Evolutionary conservation across 2,329 filamentous ascomycete genomes (phyloP), one percentile per base, ranked within the genome.

Genomic region (Cercospora janseana): DNA sequence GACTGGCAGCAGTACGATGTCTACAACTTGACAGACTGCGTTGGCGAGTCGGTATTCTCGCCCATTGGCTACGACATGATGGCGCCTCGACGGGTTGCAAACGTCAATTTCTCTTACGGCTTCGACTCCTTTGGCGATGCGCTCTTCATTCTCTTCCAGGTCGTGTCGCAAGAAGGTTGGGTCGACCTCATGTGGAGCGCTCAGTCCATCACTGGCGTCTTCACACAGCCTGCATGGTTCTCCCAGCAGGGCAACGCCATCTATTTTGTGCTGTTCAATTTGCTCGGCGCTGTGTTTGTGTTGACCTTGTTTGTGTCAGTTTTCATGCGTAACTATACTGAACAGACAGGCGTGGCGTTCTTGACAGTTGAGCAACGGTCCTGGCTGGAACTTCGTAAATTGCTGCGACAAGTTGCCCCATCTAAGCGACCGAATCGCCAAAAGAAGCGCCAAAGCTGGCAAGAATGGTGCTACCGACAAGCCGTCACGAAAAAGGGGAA

Each of bases 301-400:
- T 78, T 98, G 65, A 98, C 93, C 1, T 75, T 98, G 65, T 98
- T 98, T 69, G 94, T 98, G 40, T 97, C 93, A 49, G 93, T 98
- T 54, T 98, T 98, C 69, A 98, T 98, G 93, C 88, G 93, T 54
- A 98, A 96, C 69, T 98, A 98, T 70, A 98, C 93, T 0, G 93
- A 98, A 70, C 91, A 97, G 70, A 98, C 93, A 0, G 93, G 93
- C 1, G 93, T 98, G 34, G 93, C 93, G 2, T 98, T 92, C 67
- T 75, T 98, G 62, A 98, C 93, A 1, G 86, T 91, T 0, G 93
- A 98, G 63, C 93, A 98, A 68, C 85, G 93, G 60, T 95, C 92
- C 0, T 98, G 93, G 93, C 80, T 98, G 10, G 93, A 98, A 69
- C 72, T 98, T 60, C 82, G 93, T 50, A 98, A 98, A 70, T 76